phyloP scores from a whole-genome alignment of 805 yeast genomes.

The Lachancea kluyveri region DNA sequence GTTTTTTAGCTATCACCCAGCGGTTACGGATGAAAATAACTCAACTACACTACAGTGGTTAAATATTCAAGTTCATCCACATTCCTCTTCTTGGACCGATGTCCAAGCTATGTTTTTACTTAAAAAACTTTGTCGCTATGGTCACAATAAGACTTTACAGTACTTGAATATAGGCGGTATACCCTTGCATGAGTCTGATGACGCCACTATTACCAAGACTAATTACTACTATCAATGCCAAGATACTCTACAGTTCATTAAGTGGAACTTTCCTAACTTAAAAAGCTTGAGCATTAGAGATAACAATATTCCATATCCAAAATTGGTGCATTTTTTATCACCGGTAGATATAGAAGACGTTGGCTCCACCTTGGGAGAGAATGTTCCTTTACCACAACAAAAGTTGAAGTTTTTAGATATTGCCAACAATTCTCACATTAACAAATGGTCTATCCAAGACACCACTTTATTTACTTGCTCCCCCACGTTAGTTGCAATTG shows the following conservation, averaged over 20 bases:
- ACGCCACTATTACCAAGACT: conserved; percentile 16
- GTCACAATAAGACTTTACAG: conserved; percentile 31
- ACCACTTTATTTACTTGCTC: conserved; percentile 40
- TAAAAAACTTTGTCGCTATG: conserved; percentile 33
- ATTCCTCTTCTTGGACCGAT: conserved; percentile 51
- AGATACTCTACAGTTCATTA: conserved; percentile 33
- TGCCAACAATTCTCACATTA: conserved; percentile 54
- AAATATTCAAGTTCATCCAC: conserved; percentile 55
- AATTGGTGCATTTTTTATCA: conserved; percentile 30
- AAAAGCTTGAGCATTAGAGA: conserved; percentile 34
- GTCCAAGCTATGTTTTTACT: conserved; percentile 44
- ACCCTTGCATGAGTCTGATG: conserved; percentile 40
- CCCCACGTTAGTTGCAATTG: conserved; percentile 53
- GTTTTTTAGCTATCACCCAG: conserved; percentile 67
- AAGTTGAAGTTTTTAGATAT: conserved; percentile 56
- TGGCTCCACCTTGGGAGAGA: conserved; percentile 13
- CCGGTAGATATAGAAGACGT: conserved; percentile 16
- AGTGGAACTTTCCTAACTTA: conserved; percentile 34
- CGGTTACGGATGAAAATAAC: conserved; percentile 36
- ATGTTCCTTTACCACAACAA: conserved; percentile 4
- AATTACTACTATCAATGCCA: conserved; percentile 26
- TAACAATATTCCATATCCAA: conserved; percentile 29
- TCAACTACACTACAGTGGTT: conserved; percentile 55
- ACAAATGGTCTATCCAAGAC: conserved; percentile 53
- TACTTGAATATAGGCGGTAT: conserved; percentile 62